Percentiles rank a stretch among this genome's conserved stretches.
phyloP scores from a whole-genome alignment of 768 basidiomycete genomes.

The Gloeostereum incarnatum region DNA sequence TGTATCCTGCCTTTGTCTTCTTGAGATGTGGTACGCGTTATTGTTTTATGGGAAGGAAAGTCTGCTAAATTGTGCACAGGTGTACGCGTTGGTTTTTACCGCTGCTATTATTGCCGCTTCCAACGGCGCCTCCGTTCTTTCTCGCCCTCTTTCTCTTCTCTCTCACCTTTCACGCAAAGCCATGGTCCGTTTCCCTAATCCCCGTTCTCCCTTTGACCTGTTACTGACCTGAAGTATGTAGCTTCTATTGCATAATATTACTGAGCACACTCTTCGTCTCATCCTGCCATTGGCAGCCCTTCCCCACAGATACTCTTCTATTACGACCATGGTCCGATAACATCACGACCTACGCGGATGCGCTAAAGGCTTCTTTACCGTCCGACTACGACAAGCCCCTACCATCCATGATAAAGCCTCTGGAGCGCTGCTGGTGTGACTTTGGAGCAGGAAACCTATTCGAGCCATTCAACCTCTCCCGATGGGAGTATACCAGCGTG shows the following conservation, averaged over 20 bases:
- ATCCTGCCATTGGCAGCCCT: conserved; percentile 86
- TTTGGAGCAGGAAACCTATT: conserved; percentile 56
- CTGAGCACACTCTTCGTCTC: conserved; percentile 78
- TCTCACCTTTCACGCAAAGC: conserved; percentile 70
- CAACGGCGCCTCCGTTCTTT: conserved; percentile 75
- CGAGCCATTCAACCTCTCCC: conserved; percentile 66
- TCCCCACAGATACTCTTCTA: conserved; percentile 54
- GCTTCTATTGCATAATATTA: conserved; percentile 82
- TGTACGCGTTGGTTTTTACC: conserved; percentile 86
- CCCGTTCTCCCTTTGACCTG: background rate
- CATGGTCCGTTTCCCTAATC: conserved; percentile 48
- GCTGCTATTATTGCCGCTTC: conserved; percentile 64
- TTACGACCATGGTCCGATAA: conserved; percentile 58
- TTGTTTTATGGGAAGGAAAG: background rate
- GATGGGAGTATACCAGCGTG: conserved; percentile 67
- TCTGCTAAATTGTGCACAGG: conserved; percentile 25
- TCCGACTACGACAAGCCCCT: conserved; percentile 29
- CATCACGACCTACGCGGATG: conserved; percentile 66
- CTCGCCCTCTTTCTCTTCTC: conserved; percentile 70
- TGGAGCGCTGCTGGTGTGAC: conserved; percentile 86
- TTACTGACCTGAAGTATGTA: conserved; percentile 18
- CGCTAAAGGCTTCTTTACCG: conserved; percentile 40
- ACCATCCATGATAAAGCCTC: conserved; percentile 52
- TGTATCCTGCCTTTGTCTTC: too few relatives aligned
- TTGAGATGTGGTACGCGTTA: conserved; percentile 48